Base-by-base conservation (phyloP, 1,139 yeast genomes). In the Pichia sp. region DNA sequence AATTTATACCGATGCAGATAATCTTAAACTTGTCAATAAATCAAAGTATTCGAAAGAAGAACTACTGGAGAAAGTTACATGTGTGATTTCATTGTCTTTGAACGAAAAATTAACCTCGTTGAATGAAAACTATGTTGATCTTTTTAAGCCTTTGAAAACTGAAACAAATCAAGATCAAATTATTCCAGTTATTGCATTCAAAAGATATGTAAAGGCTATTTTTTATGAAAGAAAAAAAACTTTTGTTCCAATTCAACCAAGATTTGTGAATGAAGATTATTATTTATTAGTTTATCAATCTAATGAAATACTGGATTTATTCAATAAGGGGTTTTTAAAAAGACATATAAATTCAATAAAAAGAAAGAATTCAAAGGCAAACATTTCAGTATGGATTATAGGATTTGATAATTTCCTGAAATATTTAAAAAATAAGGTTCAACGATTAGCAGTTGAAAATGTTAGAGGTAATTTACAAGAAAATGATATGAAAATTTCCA, bases 1-100 rank as follows among this genome's bases (percentile, higher is more conserved):
- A 3, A 56, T 43, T 39, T 30, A 29, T 2, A 40, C 47, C 4
- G 52, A 57, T 23, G 52, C 56, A 11, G 68, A 68, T 45, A 66
- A 69, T 29, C 66, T 79, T 42, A 73, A 71, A 38, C 74, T 71
- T 34, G 81, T 72, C 1, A 83, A 83, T 59, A 74, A 69, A 54
- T 69, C 67, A 0, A 69, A 66, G 2, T 63, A 79, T 40, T 66
- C 72, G 36, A 79, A 76, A 56, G 78, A 72, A 7, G 82, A 77
- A 39, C 62, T 80, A 9, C 60, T 77, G 36, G 57, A 65, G 3
- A 80, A 77, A 53, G 78, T 82, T 73, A 67, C 71, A 7, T 53
- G 82, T 1, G 63, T 50, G 6, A 41, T 59, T 34, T 57, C 61
- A 13, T 34, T 49, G 4, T 42, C 30, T 24, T 42, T 60, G 9